phyloP scores from a whole-genome alignment of 192 early-diverging fungal genomes.

The Coemansia umbellata region DNA sequence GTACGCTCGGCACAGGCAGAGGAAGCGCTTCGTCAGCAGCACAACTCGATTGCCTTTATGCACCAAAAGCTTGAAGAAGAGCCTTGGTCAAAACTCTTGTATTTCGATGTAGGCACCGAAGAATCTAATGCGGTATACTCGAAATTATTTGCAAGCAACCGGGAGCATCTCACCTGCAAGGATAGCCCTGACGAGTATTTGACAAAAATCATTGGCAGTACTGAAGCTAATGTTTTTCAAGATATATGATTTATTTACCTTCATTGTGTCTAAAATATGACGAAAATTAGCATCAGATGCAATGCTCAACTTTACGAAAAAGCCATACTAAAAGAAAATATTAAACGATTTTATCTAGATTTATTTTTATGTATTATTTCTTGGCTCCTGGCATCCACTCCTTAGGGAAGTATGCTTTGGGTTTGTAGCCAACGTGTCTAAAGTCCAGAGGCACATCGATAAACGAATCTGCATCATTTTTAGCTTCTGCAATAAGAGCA shows the following conservation, averaged over 20 bases:
- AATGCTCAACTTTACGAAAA: no score
- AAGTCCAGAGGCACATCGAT: slow-evolving; percentile 42
- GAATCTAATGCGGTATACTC: slow-evolving; percentile 17
- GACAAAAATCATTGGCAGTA: slow-evolving; percentile 35
- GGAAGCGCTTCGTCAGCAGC: slow-evolving; percentile 56
- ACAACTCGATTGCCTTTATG: slow-evolving; percentile 52
- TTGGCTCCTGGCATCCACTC: slow-evolving; percentile 19
- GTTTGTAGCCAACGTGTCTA: slow-evolving; percentile 24
- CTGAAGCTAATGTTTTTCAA: slow-evolving; percentile 18
- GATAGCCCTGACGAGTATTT: slow-evolving; percentile 34
- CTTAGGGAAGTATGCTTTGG: slow-evolving; percentile 21
- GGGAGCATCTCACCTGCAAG: slow-evolving; percentile 23
- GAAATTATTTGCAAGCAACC: slow-evolving; percentile 29
- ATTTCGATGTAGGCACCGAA: slow-evolving; percentile 53
- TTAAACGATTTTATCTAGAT: no score
- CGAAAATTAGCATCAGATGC: no score
- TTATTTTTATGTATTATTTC: not conserved
- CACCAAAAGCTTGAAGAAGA: slow-evolving; percentile 67
- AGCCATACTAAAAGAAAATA: no score
- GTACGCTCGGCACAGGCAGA: slow-evolving; percentile 62
- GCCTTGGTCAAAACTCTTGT: slow-evolving; percentile 63
- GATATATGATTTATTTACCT: not conserved
- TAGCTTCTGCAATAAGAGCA: slow-evolving; percentile 35
- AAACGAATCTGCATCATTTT: slow-evolving; percentile 43
- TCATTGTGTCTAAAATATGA: not conserved